Evolutionary conservation across 2,329 filamentous ascomycete species (phyloP).

Genomic region (Apiospora arundinis): DNA sequence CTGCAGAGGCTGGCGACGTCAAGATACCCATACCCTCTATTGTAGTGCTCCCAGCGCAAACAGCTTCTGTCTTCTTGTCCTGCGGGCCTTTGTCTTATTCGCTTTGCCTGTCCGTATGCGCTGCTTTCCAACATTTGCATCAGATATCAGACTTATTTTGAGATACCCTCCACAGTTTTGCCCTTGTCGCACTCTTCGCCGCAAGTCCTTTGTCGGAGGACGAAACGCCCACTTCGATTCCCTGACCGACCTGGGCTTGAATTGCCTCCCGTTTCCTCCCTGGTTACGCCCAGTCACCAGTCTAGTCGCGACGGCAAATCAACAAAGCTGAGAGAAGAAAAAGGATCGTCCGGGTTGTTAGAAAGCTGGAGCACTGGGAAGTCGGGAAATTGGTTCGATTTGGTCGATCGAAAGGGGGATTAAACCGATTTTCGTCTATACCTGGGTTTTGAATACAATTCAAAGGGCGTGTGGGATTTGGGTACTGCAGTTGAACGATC

Average conservation of each 20-base stretch:
- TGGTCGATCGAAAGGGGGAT: background rate
- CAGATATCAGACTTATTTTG: conserved; percentile 33
- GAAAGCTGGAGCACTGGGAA: background rate
- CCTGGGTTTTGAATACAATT: conserved; percentile 3
- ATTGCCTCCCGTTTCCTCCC: background rate
- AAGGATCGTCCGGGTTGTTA: background rate
- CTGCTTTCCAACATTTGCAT: conserved; percentile 35
- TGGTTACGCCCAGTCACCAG: background rate
- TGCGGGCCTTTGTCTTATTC: conserved; percentile 11
- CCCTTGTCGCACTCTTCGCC: conserved; percentile 6
- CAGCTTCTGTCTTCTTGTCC: conserved; percentile 1
- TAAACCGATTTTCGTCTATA: background rate
- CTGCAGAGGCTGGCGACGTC: conserved; percentile 6
- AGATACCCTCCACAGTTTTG: conserved; percentile 32
- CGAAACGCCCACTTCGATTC: conserved; percentile 15
- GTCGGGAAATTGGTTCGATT: background rate
- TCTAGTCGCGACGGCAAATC: background rate
- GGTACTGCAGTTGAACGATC: background rate
- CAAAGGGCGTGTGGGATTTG: background rate
- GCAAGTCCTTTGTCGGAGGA: conserved; percentile 19
- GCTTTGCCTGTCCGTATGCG: conserved; percentile 8
- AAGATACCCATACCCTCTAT: conserved; percentile 6
- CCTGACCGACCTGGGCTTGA: background rate
- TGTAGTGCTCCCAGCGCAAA: background rate
- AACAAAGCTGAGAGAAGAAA: too few species aligned